Conservation (phyloP, 1,284 basidiomycete genomes). For the Leccinum laetum region DNA sequence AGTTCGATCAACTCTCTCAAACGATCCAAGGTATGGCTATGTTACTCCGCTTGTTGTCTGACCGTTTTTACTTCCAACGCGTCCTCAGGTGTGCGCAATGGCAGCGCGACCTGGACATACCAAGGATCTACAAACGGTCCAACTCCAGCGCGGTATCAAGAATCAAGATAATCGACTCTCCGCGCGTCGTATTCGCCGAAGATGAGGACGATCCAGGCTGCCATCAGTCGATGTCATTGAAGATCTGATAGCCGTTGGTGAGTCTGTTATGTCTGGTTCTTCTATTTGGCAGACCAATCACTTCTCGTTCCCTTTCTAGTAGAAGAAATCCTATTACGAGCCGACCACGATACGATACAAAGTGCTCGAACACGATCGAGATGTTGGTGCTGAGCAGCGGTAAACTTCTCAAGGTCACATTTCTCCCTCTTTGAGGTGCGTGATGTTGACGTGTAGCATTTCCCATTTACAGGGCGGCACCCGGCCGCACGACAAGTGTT, state of each 20-base stretch:
- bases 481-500: constrained; percentile 85
- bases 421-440: not conserved
- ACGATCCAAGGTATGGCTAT: constrained; percentile 67
- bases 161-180: constrained; percentile 81
- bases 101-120: constrained; percentile 76
- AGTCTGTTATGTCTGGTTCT: constrained; percentile 27
- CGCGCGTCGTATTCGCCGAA: constrained; percentile 93
- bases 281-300: not conserved
- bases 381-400: constrained; percentile 90
- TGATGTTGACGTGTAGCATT: not conserved
- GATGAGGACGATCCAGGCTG: constrained; percentile 45
- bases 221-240: constrained; percentile 63
- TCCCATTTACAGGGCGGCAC: constrained; percentile 71
- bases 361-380: constrained; percentile 74
- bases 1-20: constrained; percentile 95
- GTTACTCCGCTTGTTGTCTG: not conserved
- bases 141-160: constrained; percentile 90
- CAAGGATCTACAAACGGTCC: constrained; percentile 91
- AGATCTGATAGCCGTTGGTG: constrained; percentile 88
- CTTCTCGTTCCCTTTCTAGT: constrained; percentile 43
- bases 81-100: constrained; percentile 57
- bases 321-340: constrained; percentile 80
- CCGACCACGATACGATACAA: constrained; percentile 67
- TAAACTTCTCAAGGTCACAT: constrained; percentile 71
- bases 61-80: constrained; percentile 37